Conservation (phyloP, 257 asterid genomes). For the Asclepias syriaca region DNA sequence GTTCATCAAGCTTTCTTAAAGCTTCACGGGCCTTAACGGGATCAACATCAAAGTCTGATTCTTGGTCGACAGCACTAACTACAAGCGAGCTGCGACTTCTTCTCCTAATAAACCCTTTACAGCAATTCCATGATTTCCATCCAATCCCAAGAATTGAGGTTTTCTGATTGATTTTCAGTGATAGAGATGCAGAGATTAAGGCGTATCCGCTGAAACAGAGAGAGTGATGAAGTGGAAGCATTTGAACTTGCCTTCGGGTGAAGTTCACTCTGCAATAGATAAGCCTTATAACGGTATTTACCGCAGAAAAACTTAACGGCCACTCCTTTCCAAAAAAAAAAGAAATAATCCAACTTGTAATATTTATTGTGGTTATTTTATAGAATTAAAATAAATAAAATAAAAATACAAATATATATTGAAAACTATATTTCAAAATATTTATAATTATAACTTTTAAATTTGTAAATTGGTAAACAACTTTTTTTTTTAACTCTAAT, state of each 20-base stretch:
- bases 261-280: not conserved
- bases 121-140: slow-evolving; percentile 4
- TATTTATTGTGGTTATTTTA: too few species aligned
- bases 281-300: not conserved
- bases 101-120: not conserved
- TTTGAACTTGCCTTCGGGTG: not conserved
- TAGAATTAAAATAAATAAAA: too few species aligned
- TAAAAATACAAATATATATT: too few species aligned
- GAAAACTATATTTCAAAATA: too few species aligned
- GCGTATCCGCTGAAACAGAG: not conserved
- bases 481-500: too few species aligned
- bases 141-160: not conserved
- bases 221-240: not conserved
- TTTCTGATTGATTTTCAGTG: not conserved
- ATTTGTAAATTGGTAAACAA: too few species aligned
- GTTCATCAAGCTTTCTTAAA: slow-evolving; percentile 65
- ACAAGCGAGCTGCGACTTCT: slow-evolving; percentile 6
- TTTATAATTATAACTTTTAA: too few species aligned
- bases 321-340: too few species aligned
- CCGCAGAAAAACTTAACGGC: not conserved
- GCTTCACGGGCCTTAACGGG: slow-evolving; percentile 77
- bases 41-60: slow-evolving; percentile 67
- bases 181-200: not conserved
- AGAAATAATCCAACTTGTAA: too few species aligned
- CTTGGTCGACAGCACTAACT: slow-evolving; percentile 35